These are phyloP conservation scores for Corymbia calophylla DNA, from an alignment of 441 rosid species.

Conservation along the genomic window DNA sequence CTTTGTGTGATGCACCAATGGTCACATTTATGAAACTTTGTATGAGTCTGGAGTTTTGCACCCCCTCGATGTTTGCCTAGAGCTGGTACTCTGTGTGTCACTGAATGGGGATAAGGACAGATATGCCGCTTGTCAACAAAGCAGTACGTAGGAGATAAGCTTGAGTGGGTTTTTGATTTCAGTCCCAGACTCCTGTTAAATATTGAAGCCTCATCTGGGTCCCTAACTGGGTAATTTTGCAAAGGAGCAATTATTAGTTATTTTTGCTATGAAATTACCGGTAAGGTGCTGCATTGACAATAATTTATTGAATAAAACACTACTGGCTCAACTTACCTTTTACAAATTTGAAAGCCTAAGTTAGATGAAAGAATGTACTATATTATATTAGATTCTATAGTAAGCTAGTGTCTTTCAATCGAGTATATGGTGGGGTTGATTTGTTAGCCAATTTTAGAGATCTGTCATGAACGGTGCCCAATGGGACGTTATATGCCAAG, in stretches of 20 bases:
- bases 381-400: neutral
- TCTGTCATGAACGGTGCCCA: neutral
- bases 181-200: neutral
- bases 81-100: neutral
- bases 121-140: neutral
- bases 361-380: neutral
- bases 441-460: neutral
- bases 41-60: neutral
- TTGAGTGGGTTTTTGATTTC: neutral
- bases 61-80: neutral
- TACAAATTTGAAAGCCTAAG: neutral
- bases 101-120: neutral
- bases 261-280: neutral
- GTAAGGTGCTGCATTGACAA: neutral
- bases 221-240: neutral
- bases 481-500: neutral
- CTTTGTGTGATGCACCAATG: neutral
- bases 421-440: neutral
- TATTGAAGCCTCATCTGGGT: neutral
- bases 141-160: neutral
- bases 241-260: neutral
- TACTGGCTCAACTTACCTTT: neutral
- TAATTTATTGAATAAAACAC: neutral
- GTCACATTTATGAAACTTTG: neutral
- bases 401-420: neutral